These are phyloP conservation scores for Phaeodactylum tricornutum DNA, from an alignment of 108 stramenopile species.

Conservation along the genomic window DNA sequence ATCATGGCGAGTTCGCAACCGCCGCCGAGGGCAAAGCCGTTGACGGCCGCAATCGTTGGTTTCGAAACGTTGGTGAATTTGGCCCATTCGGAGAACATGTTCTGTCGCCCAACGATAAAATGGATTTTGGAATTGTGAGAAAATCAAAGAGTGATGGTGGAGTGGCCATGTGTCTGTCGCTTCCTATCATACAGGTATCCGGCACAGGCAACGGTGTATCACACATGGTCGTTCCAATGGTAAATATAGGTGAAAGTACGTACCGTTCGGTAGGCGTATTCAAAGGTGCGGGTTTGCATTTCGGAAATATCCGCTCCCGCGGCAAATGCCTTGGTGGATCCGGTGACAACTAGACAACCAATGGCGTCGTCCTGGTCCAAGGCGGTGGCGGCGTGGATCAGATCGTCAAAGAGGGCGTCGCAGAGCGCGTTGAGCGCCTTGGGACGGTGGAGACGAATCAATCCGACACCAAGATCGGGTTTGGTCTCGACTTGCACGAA, in stretches of 20 bases:
- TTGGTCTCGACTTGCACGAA: constrained; percentile 25
- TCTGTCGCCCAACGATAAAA: no score
- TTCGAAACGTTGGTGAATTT: constrained; percentile 65
- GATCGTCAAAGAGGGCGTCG: constrained; percentile 80
- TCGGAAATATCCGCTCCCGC: constrained; percentile 96
- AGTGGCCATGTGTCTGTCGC: no score
- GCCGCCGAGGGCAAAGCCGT: constrained; percentile 96
- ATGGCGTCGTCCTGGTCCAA: constrained; percentile 71
- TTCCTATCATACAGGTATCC: no score
- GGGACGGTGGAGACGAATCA: constrained; percentile 91
- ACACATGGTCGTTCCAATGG: no score
- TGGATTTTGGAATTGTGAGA: no score
- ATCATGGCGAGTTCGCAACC: constrained; percentile 99
- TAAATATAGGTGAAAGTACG: no score
- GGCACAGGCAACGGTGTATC: no score
- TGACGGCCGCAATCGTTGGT: constrained; percentile 93
- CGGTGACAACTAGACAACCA: constrained; percentile 92
- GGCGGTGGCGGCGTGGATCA: constrained; percentile 65
- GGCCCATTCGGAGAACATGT: constrained; percentile 94
- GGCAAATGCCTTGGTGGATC: constrained; percentile 91
- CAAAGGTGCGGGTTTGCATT: constrained; percentile 76
- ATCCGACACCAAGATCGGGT: constrained; percentile 61
- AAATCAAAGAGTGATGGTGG: no score
- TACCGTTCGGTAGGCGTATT: constrained; percentile 59
- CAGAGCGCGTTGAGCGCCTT: constrained; percentile 96